phyloP scores from a whole-genome alignment of 305 asterid species.

The Fraxinus sp. region DNA sequence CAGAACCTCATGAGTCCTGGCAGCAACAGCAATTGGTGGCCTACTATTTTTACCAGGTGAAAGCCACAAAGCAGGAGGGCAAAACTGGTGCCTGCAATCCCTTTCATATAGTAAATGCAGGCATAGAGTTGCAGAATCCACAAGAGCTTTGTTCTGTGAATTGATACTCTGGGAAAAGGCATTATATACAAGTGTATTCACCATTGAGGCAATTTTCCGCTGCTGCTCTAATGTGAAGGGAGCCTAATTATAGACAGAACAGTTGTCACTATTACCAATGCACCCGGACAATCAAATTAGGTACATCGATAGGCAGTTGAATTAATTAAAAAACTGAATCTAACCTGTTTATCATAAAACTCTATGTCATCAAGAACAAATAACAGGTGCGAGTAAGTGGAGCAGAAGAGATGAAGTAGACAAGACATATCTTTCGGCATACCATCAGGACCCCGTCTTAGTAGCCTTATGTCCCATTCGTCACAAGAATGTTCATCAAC shows the following conservation, averaged over 20 bases:
- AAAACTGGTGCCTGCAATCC: slow-evolving; percentile 86
- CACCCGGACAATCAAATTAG: neutral
- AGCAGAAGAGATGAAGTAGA: slow-evolving; percentile 83
- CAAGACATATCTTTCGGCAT: slow-evolving; percentile 61
- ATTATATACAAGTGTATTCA: slow-evolving; percentile 78
- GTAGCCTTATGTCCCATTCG: slow-evolving; percentile 67
- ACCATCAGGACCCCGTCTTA: slow-evolving; percentile 80
- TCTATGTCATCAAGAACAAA: slow-evolving; percentile 90
- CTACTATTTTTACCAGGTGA: slow-evolving; percentile 85
- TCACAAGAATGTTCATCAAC: slow-evolving; percentile 51
- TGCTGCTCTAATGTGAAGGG: slow-evolving; percentile 90
- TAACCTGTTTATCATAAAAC: slow-evolving; percentile 93
- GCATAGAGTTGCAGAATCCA: slow-evolving; percentile 81
- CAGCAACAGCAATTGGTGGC: slow-evolving; percentile 89
- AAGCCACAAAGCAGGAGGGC: slow-evolving; percentile 89
- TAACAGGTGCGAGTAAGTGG: slow-evolving; percentile 82
- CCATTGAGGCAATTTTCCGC: slow-evolving; percentile 62
- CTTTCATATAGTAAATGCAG: slow-evolving; percentile 91
- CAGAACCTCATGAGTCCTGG: slow-evolving; percentile 75
- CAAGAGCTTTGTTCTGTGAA: slow-evolving; percentile 47
- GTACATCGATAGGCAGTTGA: slow-evolving; percentile 3
- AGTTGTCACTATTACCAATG: slow-evolving; percentile 14
- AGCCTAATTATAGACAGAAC: slow-evolving; percentile 42
- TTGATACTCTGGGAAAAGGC: slow-evolving; percentile 54
- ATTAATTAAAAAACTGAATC: slow-evolving; percentile 17